These are phyloP conservation scores for Auricularia heimuer DNA, from an alignment of 768 basidiomycete species.

Conservation along the genomic window DNA sequence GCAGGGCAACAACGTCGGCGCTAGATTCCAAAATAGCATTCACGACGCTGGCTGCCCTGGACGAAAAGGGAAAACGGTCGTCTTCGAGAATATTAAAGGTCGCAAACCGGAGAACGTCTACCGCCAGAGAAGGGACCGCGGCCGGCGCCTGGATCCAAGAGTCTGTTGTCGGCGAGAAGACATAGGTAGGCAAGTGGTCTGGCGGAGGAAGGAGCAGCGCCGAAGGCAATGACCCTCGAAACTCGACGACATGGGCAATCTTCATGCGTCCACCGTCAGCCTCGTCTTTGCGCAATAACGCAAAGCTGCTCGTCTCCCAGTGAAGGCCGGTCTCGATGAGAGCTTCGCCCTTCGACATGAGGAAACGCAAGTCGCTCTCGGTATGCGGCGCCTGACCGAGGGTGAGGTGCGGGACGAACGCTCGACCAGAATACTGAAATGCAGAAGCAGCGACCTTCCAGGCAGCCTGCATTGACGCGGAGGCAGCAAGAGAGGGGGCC, in stretches of 20 bases:
- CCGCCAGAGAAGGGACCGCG: neutral
- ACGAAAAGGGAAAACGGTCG: conserved; percentile 4
- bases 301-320: conserved; percentile 13
- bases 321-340: conserved; percentile 5
- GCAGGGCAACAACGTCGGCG: conserved; percentile 14
- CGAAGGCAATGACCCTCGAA: neutral
- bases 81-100: conserved; percentile 18
- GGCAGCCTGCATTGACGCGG: conserved; percentile 7
- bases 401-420: conserved; percentile 15
- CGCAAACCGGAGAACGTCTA: conserved; percentile 7
- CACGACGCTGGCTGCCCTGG: conserved; percentile 7
- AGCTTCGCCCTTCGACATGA: conserved; percentile 11
- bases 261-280: conserved; percentile 15
- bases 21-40: conserved; percentile 8
- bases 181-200: conserved; percentile 4
- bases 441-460: conserved; percentile 12
- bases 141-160: conserved; percentile 7
- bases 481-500: conserved; percentile 3
- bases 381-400: conserved; percentile 12
- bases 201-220: neutral
- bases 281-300: conserved; percentile 14
- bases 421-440: conserved; percentile 12
- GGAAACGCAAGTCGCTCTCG: conserved; percentile 6
- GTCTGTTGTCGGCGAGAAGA: neutral
- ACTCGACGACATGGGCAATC: conserved; percentile 9